Evolutionary conservation across 2,329 filamentous ascomycete species (phyloP).

Genomic region (Ceratocystis papillata): DNA sequence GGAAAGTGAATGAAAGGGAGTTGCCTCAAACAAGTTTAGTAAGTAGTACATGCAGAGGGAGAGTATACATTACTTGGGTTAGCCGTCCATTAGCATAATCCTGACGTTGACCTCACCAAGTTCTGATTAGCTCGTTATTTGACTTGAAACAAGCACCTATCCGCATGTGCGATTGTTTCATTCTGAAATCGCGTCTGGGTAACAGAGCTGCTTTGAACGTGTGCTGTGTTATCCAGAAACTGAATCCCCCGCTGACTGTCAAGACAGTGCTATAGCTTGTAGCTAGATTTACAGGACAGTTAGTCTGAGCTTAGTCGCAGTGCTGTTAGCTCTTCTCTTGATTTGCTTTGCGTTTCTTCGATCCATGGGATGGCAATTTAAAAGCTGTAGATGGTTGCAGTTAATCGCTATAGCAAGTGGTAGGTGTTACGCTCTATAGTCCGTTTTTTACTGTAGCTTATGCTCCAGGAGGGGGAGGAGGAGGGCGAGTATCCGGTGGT

Average conservation of each 20-base stretch:
- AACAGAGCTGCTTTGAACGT: neutral
- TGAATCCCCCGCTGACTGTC: neutral
- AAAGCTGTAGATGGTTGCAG: constrained; percentile 2
- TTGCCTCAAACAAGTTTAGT: neutral
- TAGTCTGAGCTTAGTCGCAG: constrained; percentile 1
- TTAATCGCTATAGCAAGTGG: neutral
- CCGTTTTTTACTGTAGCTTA: constrained; percentile 28
- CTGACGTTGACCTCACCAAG: constrained; percentile 1
- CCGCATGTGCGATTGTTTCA: neutral
- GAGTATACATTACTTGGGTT: constrained; percentile 13
- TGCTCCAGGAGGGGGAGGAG: constrained; percentile 50
- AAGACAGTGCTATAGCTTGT: neutral
- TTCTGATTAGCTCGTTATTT: neutral
- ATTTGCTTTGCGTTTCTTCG: neutral
- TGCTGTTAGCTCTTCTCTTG: neutral
- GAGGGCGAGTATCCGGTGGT: constrained; percentile 48
- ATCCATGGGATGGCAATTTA: neutral
- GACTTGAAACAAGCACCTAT: neutral
- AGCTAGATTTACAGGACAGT: neutral
- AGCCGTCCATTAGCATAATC: constrained; percentile 8
- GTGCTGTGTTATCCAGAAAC: neutral
- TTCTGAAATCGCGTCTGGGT: neutral
- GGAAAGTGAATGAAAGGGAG: no score
- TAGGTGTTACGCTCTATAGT: neutral
- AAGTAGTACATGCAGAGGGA: neutral